Evolutionary conservation across 2,329 filamentous ascomycete genomes (phyloP).

Genomic region (Chaetomium strumarium): DNA sequence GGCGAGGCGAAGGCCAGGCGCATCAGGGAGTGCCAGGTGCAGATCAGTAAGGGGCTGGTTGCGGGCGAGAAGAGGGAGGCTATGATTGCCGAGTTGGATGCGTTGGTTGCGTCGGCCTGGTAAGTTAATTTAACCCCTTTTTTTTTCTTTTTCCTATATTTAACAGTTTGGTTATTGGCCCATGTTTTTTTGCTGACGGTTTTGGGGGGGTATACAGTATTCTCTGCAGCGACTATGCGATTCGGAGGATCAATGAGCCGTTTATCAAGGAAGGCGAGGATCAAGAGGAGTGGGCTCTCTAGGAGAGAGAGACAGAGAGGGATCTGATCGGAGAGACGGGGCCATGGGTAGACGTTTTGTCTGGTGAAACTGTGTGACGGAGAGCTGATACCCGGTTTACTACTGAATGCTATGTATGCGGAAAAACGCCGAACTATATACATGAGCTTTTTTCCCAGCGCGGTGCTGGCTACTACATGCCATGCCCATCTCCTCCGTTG

Average conservation of each 20-base stretch:
- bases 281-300: slow-evolving; percentile 67
- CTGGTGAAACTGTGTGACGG: too few species aligned
- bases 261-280: slow-evolving; percentile 74
- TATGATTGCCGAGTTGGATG: slow-evolving; percentile 83
- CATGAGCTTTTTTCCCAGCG: not conserved
- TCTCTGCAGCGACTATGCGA: slow-evolving; percentile 88
- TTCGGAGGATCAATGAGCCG: slow-evolving; percentile 89
- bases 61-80: slow-evolving; percentile 68
- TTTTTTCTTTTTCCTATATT: slow-evolving; percentile 4
- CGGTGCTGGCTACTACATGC: not conserved
- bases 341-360: too few species aligned
- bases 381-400: slow-evolving; percentile 11
- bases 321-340: not conserved
- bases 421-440: too few species aligned
- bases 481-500: too few species aligned
- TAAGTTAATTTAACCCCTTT: too few species aligned
- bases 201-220: slow-evolving; percentile 61
- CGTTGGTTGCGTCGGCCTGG: slow-evolving; percentile 86
- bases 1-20: slow-evolving; percentile 69
- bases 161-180: too few species aligned
- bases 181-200: slow-evolving; percentile 1
- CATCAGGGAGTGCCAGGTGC: slow-evolving; percentile 79
- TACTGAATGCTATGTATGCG: not conserved
- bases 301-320: not conserved
- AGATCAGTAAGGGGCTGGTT: slow-evolving; percentile 71